Base-by-base conservation (phyloP, 2,329 filamentous ascomycete genomes). In the Cryphonectria naterciae region DNA sequence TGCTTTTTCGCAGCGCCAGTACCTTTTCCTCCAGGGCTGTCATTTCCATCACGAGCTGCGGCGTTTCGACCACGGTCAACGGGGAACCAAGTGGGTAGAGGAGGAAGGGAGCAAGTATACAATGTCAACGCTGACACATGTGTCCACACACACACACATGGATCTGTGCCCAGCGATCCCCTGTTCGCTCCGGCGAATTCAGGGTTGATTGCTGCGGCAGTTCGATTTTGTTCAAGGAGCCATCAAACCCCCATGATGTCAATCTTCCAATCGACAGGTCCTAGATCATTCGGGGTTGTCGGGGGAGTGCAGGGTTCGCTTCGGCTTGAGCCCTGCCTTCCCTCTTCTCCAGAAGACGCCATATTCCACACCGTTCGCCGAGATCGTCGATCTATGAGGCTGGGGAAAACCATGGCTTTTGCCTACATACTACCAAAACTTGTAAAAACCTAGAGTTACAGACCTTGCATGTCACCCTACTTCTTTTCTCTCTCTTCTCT, bases 221-320 rank as follows among this genome's bases (percentile, higher is more conserved):
- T 89, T 96, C 93, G 93, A 94, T 94, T 89, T 88, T 84, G 22
- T 79, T 80, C 82, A 94, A 91, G 93, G 93, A 95, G 92, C 91
- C 92, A 93, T 90, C 88, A 83, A 82, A 81, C 80, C 80, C 78
- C 83, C 77, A 90, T 94, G 92, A 89, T 94, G 92, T 93, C 88
- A 91, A 92, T 93, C 83, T 85, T 95, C 93, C 92, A 90, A 93
- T 95, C 93, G 93, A 97, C 94, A 96, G 93, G 91, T 96, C 91
- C 93, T 82, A 97, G 91, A 97, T 82, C 78, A 88, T 96, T 84
- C 82, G 83, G 85, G 81, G 83, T 85, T 82, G 83, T 35, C 19
- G 35, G 32, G 64, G 84, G 83, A 43, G 86, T 87, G 88, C 88
- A 87, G 88, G 17, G 89, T 86, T 93, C 90, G 90, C 87, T 83